Evolutionary conservation across 139 green algal species (phyloP).

Genomic region (Haematococcus sp.): DNA sequence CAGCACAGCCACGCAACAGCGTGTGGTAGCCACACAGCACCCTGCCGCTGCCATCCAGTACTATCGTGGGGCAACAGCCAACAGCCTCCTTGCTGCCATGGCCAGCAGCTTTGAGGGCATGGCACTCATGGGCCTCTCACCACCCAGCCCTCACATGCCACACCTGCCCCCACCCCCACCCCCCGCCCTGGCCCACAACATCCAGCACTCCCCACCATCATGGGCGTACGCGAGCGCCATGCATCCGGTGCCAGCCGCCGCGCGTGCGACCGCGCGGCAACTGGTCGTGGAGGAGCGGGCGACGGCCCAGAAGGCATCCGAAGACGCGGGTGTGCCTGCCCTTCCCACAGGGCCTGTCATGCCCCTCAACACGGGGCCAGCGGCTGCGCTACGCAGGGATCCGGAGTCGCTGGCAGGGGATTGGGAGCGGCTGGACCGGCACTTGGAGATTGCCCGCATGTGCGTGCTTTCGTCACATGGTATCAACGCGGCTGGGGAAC

Average conservation of each 20-base stretch:
- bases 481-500: no score
- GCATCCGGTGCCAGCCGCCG: neutral
- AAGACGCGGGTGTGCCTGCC: neutral
- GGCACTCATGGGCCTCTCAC: slow-evolving; percentile 15
- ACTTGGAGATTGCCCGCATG: slow-evolving; percentile 2
- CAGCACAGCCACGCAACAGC: no score
- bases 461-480: neutral
- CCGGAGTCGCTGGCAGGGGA: neutral
- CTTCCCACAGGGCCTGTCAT: neutral
- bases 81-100: neutral
- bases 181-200: slow-evolving; percentile 36
- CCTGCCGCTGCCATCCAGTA: neutral
- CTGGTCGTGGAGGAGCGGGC: neutral
- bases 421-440: neutral
- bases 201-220: slow-evolving; percentile 41
- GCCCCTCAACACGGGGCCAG: neutral
- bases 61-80: neutral
- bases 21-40: neutral
- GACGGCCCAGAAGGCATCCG: neutral
- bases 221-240: slow-evolving; percentile 9
- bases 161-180: slow-evolving; percentile 29
- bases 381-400: neutral
- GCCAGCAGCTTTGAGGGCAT: neutral
- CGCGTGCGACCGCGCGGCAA: neutral
- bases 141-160: slow-evolving; percentile 18